phyloP scores from a whole-genome alignment of 441 rosid species.

The Syzygium syzygioides region DNA sequence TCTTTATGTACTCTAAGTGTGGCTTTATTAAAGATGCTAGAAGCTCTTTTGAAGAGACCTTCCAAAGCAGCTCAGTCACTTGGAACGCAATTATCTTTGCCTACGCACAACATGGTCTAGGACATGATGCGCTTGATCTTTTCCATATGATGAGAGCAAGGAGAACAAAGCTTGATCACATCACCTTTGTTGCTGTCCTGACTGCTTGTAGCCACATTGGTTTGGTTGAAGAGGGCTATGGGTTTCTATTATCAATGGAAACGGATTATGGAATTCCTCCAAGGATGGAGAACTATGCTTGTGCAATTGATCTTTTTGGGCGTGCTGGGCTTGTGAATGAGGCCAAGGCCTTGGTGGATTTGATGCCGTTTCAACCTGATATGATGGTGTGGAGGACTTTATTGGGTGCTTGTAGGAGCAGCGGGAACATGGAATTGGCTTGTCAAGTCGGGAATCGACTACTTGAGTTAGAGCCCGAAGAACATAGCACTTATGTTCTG shows the following conservation, averaged over 20 bases:
- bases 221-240: constrained; percentile 49
- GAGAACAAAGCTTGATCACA: constrained; percentile 42
- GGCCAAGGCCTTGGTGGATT: constrained; percentile 49
- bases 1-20: constrained; percentile 76
- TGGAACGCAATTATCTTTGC: constrained; percentile 73
- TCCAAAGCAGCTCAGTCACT: constrained; percentile 39
- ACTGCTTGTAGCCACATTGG: constrained; percentile 86
- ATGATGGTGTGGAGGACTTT: constrained; percentile 66
- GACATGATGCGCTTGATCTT: constrained; percentile 39
- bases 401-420: constrained; percentile 62
- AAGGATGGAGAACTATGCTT: constrained; percentile 73
- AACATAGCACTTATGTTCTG: constrained; percentile 61
- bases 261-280: constrained; percentile 48
- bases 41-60: constrained; percentile 45
- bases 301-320: constrained; percentile 67
- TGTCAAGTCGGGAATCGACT: constrained; percentile 47
- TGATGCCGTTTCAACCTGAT: constrained; percentile 64
- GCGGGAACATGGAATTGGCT: constrained; percentile 61
- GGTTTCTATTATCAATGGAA: constrained; percentile 49
- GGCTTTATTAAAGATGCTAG: constrained; percentile 54
- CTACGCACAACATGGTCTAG: constrained; percentile 65
- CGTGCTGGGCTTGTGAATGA: constrained; percentile 47
- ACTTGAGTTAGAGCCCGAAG: constrained; percentile 58
- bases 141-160: constrained; percentile 38
- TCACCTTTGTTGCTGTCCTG: constrained; percentile 60